Evolutionary conservation across 1,284 basidiomycete genomes (phyloP).

Genomic region (Grifola frondosa): DNA sequence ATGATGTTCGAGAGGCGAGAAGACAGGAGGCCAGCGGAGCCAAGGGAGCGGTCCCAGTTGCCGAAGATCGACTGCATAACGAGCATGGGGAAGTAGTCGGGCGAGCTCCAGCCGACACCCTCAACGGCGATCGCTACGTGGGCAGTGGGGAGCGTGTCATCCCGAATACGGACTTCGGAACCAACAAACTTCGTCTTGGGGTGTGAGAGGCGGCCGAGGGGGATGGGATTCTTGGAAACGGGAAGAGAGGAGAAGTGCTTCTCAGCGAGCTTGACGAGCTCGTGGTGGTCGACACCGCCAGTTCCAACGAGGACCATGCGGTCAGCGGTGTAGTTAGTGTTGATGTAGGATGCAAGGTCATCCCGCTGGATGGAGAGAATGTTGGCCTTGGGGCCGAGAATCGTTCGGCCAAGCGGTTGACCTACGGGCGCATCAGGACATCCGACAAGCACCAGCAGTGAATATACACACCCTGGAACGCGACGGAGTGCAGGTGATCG

Average conservation of each 20-base stretch:
- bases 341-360: slow-evolving; percentile 91
- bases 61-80: slow-evolving; percentile 98
- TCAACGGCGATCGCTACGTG: slow-evolving; percentile 98
- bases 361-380: slow-evolving; percentile 94
- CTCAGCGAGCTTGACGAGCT: slow-evolving; percentile 93
- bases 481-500: slow-evolving; percentile 95
- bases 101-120: slow-evolving; percentile 96
- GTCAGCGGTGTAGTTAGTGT: slow-evolving; percentile 98
- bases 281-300: slow-evolving; percentile 91
- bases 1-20: slow-evolving; percentile 92
- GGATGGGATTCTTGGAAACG: slow-evolving; percentile 84
- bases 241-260: slow-evolving; percentile 92
- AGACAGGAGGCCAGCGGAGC: slow-evolving; percentile 86
- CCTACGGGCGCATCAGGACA: slow-evolving; percentile 42
- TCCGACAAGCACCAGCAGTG: slow-evolving; percentile 4
- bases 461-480: slow-evolving; percentile 79
- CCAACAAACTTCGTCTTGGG: slow-evolving; percentile 85
- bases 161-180: slow-evolving; percentile 93
- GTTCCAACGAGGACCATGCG: slow-evolving; percentile 98
- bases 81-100: slow-evolving; percentile 99
- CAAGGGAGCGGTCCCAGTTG: slow-evolving; percentile 99
- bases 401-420: slow-evolving; percentile 95
- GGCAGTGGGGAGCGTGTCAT: slow-evolving; percentile 87
- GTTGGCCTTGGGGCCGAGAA: slow-evolving; percentile 95
- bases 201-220: slow-evolving; percentile 79